phyloP scores from a whole-genome alignment of 495 filamentous ascomycete species.

The Paragyromitra xinjiangensis region DNA sequence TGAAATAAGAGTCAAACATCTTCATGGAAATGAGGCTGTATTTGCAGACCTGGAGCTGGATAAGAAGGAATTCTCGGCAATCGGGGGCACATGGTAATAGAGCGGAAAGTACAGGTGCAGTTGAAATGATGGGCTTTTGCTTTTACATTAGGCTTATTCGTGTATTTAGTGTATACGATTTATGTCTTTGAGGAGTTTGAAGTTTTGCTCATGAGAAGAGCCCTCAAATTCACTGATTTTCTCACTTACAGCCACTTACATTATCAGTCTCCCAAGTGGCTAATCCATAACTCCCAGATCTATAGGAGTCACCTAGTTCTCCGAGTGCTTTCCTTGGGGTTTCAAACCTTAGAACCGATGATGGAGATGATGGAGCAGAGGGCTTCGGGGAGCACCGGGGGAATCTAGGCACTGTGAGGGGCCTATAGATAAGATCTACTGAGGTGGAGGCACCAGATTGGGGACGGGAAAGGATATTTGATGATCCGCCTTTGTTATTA shows the following conservation, averaged over 20 bases:
- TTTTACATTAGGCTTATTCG: neutral
- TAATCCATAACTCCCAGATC: neutral
- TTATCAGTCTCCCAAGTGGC: neutral
- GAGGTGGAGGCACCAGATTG: neutral
- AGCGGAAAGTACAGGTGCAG: neutral
- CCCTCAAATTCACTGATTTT: too few species aligned
- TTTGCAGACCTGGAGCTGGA: conserved; percentile 55
- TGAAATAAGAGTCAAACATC: conserved; percentile 44
- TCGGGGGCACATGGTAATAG: conserved; percentile 47
- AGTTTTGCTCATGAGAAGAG: neutral
- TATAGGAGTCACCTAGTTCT: too few species aligned
- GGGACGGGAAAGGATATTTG: too few species aligned
- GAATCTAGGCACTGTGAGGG: too few species aligned
- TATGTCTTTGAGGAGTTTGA: neutral
- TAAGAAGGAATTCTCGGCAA: conserved; percentile 46
- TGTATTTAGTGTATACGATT: neutral
- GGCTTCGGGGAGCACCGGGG: too few species aligned
- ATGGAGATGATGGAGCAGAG: too few species aligned
- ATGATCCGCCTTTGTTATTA: neutral
- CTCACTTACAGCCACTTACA: too few species aligned
- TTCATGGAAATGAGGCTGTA: conserved; percentile 49
- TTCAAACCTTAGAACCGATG: too few species aligned
- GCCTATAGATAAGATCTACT: too few species aligned
- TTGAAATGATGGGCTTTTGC: neutral
- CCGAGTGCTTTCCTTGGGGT: too few species aligned